Evolutionary conservation across 1,139 yeast genomes (phyloP).

Genomic region (Candida tetrigidarum): DNA sequence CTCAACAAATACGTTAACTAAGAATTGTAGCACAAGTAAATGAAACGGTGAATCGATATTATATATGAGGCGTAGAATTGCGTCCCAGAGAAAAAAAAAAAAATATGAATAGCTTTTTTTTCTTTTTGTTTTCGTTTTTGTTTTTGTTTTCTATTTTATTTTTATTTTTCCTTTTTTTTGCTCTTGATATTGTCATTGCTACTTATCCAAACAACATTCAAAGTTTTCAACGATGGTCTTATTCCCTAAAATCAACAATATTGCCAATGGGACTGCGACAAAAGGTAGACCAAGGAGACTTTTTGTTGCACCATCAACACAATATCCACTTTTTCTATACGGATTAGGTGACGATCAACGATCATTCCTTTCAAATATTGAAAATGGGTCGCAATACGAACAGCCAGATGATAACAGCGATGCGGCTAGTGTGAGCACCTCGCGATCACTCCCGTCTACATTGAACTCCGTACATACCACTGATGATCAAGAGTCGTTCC

Average conservation of each 20-base stretch:
- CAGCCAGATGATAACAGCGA: slow-evolving; percentile 49
- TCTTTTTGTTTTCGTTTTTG: too few relatives aligned
- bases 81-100: neutral
- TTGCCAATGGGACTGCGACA: slow-evolving; percentile 42
- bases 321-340: slow-evolving; percentile 66
- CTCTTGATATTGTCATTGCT: slow-evolving; percentile 1
- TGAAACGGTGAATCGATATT: too few relatives aligned
- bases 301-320: slow-evolving; percentile 75
- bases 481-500: slow-evolving; percentile 56
- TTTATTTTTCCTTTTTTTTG: neutral
- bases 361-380: slow-evolving; percentile 57
- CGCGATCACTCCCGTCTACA: slow-evolving; percentile 68
- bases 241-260: slow-evolving; percentile 42
- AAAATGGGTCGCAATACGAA: slow-evolving; percentile 45
- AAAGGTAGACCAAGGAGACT: slow-evolving; percentile 46
- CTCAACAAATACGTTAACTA: too few relatives aligned
- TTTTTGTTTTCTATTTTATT: neutral
- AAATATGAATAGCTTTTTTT: too few relatives aligned
- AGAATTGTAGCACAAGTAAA: too few relatives aligned
- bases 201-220: too few relatives aligned
- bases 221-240: slow-evolving; percentile 40
- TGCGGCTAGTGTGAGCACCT: slow-evolving; percentile 56
- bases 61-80: too few relatives aligned
- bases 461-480: slow-evolving; percentile 53
- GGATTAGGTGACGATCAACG: slow-evolving; percentile 67